Base-by-base conservation (phyloP, 2,329 filamentous ascomycete species). In the Remersonia thermophila region DNA sequence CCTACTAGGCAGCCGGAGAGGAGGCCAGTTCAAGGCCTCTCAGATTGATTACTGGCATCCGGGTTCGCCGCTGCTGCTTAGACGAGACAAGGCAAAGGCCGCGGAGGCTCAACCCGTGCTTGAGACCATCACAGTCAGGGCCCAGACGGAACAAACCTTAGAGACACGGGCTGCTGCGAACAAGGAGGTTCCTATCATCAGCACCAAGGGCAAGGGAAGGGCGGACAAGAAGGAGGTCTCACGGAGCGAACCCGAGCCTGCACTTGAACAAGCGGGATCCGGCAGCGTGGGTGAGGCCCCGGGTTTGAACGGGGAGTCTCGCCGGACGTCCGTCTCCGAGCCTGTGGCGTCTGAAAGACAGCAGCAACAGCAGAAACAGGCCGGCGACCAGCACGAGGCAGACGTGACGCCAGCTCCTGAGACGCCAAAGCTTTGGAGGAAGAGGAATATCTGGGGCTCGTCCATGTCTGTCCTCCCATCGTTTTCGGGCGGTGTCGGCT, bases 151-250 rank as follows among this genome's bases (percentile, higher is more conserved):
- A 7, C 17, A 23, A 32, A 23, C 16, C 12, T 8, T 8, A 7
- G 17, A 14, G 13, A 17, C 14, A 6, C 15, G 10, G 12, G 5
- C 28, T 2, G 26, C 15, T 14, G 2, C 18, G 5, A 17, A 7
- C n/a, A 18, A 27, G 17, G 13, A 25, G 23, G 5, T n/a, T 15
- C 8, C 16, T 8, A 11, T 23, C 28, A 32, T 23, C 8, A 31
- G 33, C 13, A 43, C 51, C 40, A 50, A 51, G 35, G 43, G 31
- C 4, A 51, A 49, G 36, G 52, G 53, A 37, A 53, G 51, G 41
- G 50, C 50, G 38, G 45, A 38, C 39, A 52, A 49, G 33, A 49
- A 52, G 36, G 43, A 38, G 30, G 32, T 43, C 10, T 38, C 43
- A 2, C 46, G 43, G 37, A 48, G 46, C 10, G 51, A 51, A 18